Percentiles rank a stretch among this genome's conserved stretches.
Conservation (phyloP, 2,329 filamentous ascomycete genomes). For the Xylariaceae sp. region DNA sequence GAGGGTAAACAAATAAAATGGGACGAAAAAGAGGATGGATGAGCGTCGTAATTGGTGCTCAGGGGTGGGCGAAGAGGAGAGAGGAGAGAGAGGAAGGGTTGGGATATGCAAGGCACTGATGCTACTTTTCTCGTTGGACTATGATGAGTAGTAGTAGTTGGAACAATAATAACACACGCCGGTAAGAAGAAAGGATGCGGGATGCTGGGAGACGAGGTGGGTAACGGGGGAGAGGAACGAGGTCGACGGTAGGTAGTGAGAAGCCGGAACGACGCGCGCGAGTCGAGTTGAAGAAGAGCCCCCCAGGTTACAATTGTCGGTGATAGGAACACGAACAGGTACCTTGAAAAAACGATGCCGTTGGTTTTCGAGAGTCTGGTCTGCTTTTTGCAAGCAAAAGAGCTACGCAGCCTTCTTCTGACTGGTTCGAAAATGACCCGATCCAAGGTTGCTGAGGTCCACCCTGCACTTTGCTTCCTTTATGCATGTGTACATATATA, state of each 20-base stretch:
- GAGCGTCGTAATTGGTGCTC: constrained; percentile 23
- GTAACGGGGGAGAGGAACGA: constrained; percentile 7
- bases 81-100: constrained; percentile 4
- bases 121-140: constrained; percentile 1
- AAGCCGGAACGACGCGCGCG: constrained; percentile 25
- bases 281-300: too few species aligned
- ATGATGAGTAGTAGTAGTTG: not conserved
- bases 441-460: not conserved
- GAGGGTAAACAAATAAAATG: constrained; percentile 11
- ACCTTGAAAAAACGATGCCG: constrained; percentile 24
- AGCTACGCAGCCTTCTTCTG: constrained; percentile 10
- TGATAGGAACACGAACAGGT: constrained; percentile 26
- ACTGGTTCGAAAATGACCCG: constrained; percentile 10
- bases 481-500: constrained; percentile 1
- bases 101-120: constrained; percentile 20
- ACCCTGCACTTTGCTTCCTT: not conserved
- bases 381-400: constrained; percentile 5
- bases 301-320: constrained; percentile 25
- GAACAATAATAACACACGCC: not conserved
- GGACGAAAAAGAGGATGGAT: constrained; percentile 7
- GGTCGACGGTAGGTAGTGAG: constrained; percentile 23
- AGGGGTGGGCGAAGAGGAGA: constrained; percentile 8
- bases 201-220: constrained; percentile 1
- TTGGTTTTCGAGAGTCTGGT: constrained; percentile 24
- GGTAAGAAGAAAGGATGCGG: not conserved